Base-by-base conservation (phyloP, 805 yeast genomes). In the Barnettozyma populi region DNA sequence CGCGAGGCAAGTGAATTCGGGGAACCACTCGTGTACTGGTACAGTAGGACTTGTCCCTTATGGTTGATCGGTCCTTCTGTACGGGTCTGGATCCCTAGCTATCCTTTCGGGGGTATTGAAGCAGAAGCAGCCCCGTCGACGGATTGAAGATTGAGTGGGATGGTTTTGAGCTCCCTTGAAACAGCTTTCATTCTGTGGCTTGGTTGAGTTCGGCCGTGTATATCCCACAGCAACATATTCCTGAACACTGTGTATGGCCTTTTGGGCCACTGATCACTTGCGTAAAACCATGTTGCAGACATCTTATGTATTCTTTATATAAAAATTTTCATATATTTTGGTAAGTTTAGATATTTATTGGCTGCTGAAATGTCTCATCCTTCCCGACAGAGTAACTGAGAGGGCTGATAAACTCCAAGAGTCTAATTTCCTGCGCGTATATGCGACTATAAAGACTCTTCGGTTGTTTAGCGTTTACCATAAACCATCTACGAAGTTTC, bases 251-350 rank as follows among this genome's bases (percentile, higher is more conserved):
- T 95, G 96, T 76, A 86, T 80, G 86, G 84, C 81, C 86, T 75
- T 78, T 74, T 72, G 94, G 42, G 82, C 95, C 81, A 62, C 76
- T 92, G 80, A 83, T 84, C 96, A 94, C 82, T 88, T 87, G 97
- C 92, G 98, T 90, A 87, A 87, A 90, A 90, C 98, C 98, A 90
- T 92, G 95, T 89, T 82, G 97, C 95, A 74, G 67, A 92, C 97
- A 92, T 82, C 60, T 36, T 41, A 38, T 21, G 34, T 37, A 37
- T 9, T 6, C n/a, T n/a, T 23, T 21, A 5, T 37, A 36, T 19
- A 41, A n/a, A 13, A 37, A 19, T 3, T n/a, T 9, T 7, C 23
- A 20, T 27, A 16, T 37, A 16, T 16, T 32, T 32, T 14, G n/a
- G 18, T 32, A 6, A 4, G 16, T 32, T 7, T 7, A 32, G 19